A percentile compares a stretch with the other conserved stretches of the same genome.
Conservation (phyloP, 2,329 filamentous ascomycete genomes). For the Botrytis paeoniae region DNA sequence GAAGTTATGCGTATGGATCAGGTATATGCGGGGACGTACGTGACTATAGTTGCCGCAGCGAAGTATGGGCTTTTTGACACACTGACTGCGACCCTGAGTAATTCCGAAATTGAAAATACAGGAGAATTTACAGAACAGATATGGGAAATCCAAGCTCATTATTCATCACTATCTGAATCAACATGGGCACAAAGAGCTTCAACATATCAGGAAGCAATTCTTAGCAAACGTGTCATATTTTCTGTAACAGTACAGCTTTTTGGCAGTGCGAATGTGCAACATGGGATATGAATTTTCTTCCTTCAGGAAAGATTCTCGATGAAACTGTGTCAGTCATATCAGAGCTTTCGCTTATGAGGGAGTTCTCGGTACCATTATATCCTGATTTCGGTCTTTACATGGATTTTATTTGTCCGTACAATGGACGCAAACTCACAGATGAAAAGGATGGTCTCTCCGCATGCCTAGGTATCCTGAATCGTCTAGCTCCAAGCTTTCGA, state of each 20-base stretch:
- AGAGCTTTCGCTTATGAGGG: background rate
- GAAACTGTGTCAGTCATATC: background rate
- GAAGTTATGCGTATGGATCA: background rate
- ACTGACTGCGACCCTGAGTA: background rate
- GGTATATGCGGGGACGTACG: background rate
- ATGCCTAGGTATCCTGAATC: background rate
- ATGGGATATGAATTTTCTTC: background rate
- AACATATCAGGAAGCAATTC: background rate
- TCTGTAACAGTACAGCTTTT: background rate
- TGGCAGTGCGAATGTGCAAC: background rate
- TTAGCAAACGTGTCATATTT: background rate
- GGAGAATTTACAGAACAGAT: background rate
- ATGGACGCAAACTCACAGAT: background rate
- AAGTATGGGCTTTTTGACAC: background rate
- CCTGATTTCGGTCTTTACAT: background rate
- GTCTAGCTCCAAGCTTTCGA: background rate
- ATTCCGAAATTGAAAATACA: background rate
- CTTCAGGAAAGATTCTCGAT: background rate
- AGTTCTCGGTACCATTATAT: background rate
- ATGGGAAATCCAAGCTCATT: background rate
- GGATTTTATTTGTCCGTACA: background rate
- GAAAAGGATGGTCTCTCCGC: background rate
- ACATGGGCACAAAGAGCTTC: background rate
- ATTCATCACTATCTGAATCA: background rate
- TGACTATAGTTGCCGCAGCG: background rate